Evolutionary conservation across 139 green algal species (phyloP).

Genomic region (Asterochloris erici): DNA sequence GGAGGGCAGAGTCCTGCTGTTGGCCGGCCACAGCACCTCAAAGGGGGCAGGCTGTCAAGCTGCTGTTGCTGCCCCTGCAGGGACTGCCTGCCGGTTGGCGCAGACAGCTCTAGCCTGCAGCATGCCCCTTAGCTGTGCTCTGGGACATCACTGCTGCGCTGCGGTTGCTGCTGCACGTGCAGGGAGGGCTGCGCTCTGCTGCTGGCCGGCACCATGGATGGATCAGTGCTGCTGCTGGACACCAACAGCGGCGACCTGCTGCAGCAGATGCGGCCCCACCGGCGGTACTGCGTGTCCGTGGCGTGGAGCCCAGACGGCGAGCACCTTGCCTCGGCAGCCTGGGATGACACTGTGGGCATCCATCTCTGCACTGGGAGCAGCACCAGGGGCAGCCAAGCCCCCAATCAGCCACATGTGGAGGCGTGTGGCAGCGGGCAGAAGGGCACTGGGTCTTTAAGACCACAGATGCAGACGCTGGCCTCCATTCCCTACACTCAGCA

Average conservation of each 20-base stretch:
- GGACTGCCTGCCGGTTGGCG: neutral
- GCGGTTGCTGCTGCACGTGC: neutral
- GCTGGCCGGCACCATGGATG: constrained; percentile 50
- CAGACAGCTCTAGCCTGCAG: too few relatives aligned
- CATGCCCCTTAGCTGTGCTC: too few relatives aligned
- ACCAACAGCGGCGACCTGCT: constrained; percentile 8
- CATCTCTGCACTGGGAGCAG: neutral
- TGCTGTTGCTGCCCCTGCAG: neutral
- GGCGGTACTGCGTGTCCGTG: constrained; percentile 29
- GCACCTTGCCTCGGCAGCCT: constrained; percentile 29
- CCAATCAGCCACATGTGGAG: too few relatives aligned
- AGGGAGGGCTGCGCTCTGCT: constrained; percentile 11
- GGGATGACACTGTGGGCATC: constrained; percentile 38
- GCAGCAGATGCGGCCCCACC: constrained; percentile 16
- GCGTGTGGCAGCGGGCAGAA: too few relatives aligned
- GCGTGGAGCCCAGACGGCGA: neutral
- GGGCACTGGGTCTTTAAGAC: too few relatives aligned
- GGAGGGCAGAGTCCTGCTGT: too few relatives aligned
- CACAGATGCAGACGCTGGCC: too few relatives aligned
- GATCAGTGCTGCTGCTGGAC: constrained; percentile 39
- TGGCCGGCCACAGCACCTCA: too few relatives aligned
- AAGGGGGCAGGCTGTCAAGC: neutral
- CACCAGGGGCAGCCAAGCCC: neutral
- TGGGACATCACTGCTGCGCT: neutral
- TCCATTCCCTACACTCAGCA: too few relatives aligned